Evolutionary conservation across 441 rosid species (phyloP).

Genomic region (Viola pubescens): DNA sequence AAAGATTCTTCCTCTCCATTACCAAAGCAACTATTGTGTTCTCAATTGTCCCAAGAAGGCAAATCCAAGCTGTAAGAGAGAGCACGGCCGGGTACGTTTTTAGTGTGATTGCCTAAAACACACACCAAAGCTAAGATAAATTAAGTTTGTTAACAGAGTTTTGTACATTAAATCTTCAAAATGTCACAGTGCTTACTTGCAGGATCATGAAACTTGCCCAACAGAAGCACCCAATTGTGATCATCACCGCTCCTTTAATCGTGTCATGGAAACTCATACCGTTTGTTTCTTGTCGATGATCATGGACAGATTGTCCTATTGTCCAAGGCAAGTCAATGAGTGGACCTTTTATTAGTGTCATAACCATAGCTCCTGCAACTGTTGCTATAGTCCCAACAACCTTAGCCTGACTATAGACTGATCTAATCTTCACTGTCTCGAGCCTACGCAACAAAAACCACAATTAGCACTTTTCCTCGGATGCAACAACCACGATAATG

Average conservation of each 20-base stretch:
- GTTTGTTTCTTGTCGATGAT: slow-evolving; percentile 16
- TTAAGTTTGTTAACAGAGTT: neutral
- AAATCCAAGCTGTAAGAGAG: slow-evolving; percentile 68
- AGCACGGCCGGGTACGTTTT: slow-evolving; percentile 61
- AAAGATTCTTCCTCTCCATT: slow-evolving; percentile 39
- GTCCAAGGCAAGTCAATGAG: slow-evolving; percentile 36
- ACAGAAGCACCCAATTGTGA: slow-evolving; percentile 52
- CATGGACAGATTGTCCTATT: neutral
- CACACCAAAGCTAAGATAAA: neutral
- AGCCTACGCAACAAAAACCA: slow-evolving; percentile 24
- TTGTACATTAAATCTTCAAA: neutral
- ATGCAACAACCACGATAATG: neutral
- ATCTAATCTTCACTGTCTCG: slow-evolving; percentile 43
- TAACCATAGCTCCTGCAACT: slow-evolving; percentile 52
- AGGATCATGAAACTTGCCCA: slow-evolving; percentile 64
- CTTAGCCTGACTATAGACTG: slow-evolving; percentile 47
- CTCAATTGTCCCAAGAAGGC: slow-evolving; percentile 56
- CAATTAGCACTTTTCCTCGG: neutral
- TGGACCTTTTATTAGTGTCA: slow-evolving; percentile 67
- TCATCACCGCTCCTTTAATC: slow-evolving; percentile 49
- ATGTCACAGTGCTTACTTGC: slow-evolving; percentile 37
- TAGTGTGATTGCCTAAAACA: slow-evolving; percentile 44
- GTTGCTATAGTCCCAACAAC: slow-evolving; percentile 50
- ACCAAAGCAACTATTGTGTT: slow-evolving; percentile 41
- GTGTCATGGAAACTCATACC: slow-evolving; percentile 36